These are phyloP conservation scores for Cryptococcus sp. DNA, from an alignment of 1,284 basidiomycete species.

Conservation along the genomic window DNA sequence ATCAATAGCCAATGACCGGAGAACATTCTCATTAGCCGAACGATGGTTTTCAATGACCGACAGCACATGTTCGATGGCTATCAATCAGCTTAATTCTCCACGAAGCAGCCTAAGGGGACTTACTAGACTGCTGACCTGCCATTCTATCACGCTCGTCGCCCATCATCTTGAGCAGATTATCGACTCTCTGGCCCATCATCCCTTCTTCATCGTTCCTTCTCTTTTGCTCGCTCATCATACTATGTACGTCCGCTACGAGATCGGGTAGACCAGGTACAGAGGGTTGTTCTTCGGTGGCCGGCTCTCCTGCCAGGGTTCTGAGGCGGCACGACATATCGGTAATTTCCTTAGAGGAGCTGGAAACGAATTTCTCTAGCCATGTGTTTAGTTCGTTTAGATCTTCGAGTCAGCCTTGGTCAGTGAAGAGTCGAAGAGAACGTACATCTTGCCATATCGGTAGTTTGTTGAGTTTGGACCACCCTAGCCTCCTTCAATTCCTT, in stretches of 20 bases:
- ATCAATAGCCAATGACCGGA: constrained; percentile 64
- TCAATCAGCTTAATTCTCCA: not conserved
- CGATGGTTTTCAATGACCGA: constrained; percentile 63
- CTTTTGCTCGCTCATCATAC: constrained; percentile 41
- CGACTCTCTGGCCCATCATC: constrained; percentile 32
- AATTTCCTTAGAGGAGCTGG: constrained; percentile 65
- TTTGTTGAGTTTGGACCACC: constrained; percentile 39
- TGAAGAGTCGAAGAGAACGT: constrained; percentile 10
- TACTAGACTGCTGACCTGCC: constrained; percentile 25
- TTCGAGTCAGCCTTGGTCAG: constrained; percentile 7
- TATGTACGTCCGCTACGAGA: constrained; percentile 36
- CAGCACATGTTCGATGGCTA: constrained; percentile 53
- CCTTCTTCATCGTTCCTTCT: constrained; percentile 23
- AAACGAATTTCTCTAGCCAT: constrained; percentile 77
- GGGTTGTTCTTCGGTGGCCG: constrained; percentile 8
- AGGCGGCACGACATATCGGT: constrained; percentile 59
- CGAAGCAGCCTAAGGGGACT: constrained; percentile 6
- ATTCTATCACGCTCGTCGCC: constrained; percentile 35
- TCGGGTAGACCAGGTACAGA: constrained; percentile 19
- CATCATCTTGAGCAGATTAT: constrained; percentile 39
- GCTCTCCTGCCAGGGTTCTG: constrained; percentile 55
- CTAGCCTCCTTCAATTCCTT: constrained; percentile 36
- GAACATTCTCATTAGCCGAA: constrained; percentile 63
- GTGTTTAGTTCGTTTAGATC: constrained; percentile 49
- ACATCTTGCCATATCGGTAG: constrained; percentile 45